Conservation (phyloP, 495 filamentous ascomycete species). For the Penicillium silybi region DNA sequence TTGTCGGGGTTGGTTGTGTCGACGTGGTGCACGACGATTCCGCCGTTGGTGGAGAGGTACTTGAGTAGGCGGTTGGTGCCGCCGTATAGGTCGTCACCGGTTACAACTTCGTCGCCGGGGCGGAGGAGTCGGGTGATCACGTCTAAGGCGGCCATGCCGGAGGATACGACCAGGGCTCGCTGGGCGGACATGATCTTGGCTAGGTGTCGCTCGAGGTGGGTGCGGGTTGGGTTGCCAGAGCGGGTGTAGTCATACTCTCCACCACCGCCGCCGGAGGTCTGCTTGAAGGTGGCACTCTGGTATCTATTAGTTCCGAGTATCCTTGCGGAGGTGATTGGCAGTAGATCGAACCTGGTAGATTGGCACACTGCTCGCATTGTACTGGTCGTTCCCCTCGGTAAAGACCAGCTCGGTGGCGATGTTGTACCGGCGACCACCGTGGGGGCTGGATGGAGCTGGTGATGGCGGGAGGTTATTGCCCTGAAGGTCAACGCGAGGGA, state of each 20-base stretch:
- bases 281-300: conserved; percentile 95
- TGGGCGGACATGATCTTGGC: conserved; percentile 97
- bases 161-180: conserved; percentile 86
- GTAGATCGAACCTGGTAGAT: conserved; percentile 72
- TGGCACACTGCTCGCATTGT: conserved; percentile 88
- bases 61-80: conserved; percentile 92
- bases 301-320: conserved; percentile 7
- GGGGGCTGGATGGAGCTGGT: conserved; percentile 87
- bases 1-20: conserved; percentile 76
- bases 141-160: conserved; percentile 95
- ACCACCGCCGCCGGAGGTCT: conserved; percentile 71
- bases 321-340: neutral
- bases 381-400: conserved; percentile 92
- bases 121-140: conserved; percentile 92
- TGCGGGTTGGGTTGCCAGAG: conserved; percentile 93
- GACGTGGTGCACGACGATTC: conserved; percentile 92
- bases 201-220: conserved; percentile 92
- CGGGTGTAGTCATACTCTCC: conserved; percentile 97
- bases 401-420: conserved; percentile 95
- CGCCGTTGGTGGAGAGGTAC: conserved; percentile 79
- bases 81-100: conserved; percentile 94
- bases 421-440: conserved; percentile 78
- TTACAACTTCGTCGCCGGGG: conserved; percentile 95
- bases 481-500: conserved; percentile 74
- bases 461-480: conserved; percentile 92